Percentiles rank a stretch among this genome's conserved stretches.
Conservation (phyloP, 2,329 filamentous ascomycete genomes). For the Colletotrichum siamense region DNA sequence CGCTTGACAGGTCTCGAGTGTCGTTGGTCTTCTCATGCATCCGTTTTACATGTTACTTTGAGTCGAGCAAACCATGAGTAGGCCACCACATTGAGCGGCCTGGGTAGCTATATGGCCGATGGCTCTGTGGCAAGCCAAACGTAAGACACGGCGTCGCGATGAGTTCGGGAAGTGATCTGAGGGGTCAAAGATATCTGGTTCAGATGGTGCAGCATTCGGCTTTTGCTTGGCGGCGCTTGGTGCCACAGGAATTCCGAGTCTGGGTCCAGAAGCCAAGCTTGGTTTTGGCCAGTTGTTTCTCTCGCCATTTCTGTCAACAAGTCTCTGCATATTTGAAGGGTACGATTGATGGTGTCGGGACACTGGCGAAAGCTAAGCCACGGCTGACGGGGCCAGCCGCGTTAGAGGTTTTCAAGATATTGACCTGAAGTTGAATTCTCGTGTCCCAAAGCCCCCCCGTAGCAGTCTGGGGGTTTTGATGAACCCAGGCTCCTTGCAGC, state of each 20-base stretch:
- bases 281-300: not conserved
- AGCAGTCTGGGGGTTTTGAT: not conserved
- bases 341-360: not conserved
- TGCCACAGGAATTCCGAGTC: not conserved
- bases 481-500: slow-evolving; percentile 10
- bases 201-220: not conserved
- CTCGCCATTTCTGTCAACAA: not conserved
- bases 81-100: not conserved
- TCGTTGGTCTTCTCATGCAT: not conserved
- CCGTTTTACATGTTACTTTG: not conserved
- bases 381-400: not conserved
- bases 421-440: slow-evolving; percentile 4
- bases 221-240: not conserved
- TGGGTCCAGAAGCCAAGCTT: not conserved
- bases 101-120: not conserved
- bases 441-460: slow-evolving; percentile 2
- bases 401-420: not conserved
- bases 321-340: not conserved
- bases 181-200: not conserved
- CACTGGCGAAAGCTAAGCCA: not conserved
- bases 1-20: not conserved
- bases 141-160: not conserved
- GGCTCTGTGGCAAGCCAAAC: not conserved
- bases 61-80: not conserved
- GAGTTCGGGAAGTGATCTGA: not conserved